Evolutionary conservation across 768 basidiomycete genomes (phyloP).

Genomic region (Suillus ampliporus): DNA sequence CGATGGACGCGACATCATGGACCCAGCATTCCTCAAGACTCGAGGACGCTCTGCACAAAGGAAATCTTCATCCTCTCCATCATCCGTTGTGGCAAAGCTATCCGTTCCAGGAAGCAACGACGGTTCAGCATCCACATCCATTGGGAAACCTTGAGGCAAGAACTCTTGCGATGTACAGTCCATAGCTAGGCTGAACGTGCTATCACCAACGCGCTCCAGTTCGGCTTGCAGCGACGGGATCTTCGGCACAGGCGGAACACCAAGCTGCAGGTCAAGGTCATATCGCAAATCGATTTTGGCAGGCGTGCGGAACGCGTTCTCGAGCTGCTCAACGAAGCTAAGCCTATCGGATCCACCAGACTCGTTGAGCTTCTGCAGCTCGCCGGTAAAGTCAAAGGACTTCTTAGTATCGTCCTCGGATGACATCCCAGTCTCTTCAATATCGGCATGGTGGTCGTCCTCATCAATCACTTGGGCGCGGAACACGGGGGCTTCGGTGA

Average conservation of each 20-base stretch:
- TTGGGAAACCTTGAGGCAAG: slow-evolving; percentile 20
- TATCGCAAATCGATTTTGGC: slow-evolving; percentile 66
- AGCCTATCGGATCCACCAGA: slow-evolving; percentile 68
- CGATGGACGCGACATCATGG: slow-evolving; percentile 53
- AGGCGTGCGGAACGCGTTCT: slow-evolving; percentile 80
- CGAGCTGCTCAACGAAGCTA: slow-evolving; percentile 85
- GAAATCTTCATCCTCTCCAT: slow-evolving; percentile 43
- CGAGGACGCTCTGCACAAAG: slow-evolving; percentile 19
- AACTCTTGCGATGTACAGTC: slow-evolving; percentile 24
- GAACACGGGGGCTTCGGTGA: slow-evolving; percentile 44
- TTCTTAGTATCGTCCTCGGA: slow-evolving; percentile 74
- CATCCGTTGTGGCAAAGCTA: slow-evolving; percentile 27
- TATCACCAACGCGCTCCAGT: slow-evolving; percentile 27
- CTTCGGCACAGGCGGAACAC: slow-evolving; percentile 58
- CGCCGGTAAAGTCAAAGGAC: slow-evolving; percentile 86
- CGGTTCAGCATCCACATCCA: slow-evolving; percentile 39
- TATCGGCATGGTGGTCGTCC: slow-evolving; percentile 44
- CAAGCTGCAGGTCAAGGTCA: slow-evolving; percentile 46
- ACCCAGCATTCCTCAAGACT: slow-evolving; percentile 29
- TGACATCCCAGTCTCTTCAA: slow-evolving; percentile 45
- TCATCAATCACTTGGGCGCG: slow-evolving; percentile 52
- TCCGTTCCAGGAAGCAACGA: slow-evolving; percentile 48
- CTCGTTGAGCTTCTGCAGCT: slow-evolving; percentile 71
- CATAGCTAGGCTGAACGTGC: slow-evolving; percentile 24
- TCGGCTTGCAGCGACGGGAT: slow-evolving; percentile 45